Evolutionary conservation across 345 rosid genomes (phyloP), one percentile per base, ranked within the genome.

Genomic region (Brassica carinata): DNA sequence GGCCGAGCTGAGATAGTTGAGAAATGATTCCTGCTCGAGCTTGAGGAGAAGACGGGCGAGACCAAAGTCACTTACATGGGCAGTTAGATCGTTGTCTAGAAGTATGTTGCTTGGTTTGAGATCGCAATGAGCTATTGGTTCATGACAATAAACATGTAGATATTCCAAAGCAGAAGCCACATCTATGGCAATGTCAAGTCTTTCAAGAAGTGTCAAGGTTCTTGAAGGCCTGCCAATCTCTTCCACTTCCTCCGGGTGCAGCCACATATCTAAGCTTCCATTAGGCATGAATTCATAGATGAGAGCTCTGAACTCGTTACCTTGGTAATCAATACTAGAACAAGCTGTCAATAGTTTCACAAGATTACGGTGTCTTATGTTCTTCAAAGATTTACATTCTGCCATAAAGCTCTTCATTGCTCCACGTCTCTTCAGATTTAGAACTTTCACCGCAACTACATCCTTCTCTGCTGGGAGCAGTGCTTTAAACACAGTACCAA

Each of bases 291-390:
- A 86, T 62, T 86, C 84, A 29, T 73, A 84, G 18, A 89, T 66
- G 26, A 87, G 74, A 10, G 93, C 91, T 82, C 86, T 89, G 72
- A 89, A 89, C 53, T 83, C 77, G 45, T 86, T 83, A 53, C 90
- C 85, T 8, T 79, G 68, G 8, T 51, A 67, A 65, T 87, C 90
- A 4, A 85, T 51, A 73, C 91, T 87, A 1, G 87, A 86, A 77
- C 91, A 89, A 19, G 83, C 85, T 6, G 87, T 85, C 19, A 88
- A 31, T 1, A 87, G 36, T 72, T 85, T 89, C 51, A 87, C 75
- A 31, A 89, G 85, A 75, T 87, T 86, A 30, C 91, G 79, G 30
- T 87, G 93, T 27, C 88, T 84, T 9, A 82, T 73, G 14, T n/a
- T 67, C 38, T 85, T 83, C 29, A 87, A 69, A 0, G 86, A 85